phyloP scores from a whole-genome alignment of 148 eudicot species.

The Vaccinium darrowii region DNA sequence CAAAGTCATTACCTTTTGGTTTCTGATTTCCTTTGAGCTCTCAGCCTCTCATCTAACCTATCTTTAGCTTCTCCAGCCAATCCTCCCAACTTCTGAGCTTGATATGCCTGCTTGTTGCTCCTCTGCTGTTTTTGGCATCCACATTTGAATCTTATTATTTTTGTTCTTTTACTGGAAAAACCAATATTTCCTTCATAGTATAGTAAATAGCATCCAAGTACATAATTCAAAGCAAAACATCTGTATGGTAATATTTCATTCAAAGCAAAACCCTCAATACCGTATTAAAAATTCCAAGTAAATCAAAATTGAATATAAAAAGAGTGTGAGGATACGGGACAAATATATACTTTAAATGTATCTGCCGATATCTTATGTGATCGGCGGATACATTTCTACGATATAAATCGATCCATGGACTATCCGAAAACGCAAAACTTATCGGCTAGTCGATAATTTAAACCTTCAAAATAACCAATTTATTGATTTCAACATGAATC shows the following conservation, averaged over 20 bases:
- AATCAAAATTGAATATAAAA: too few species aligned
- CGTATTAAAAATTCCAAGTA: too few species aligned
- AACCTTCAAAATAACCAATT: not conserved
- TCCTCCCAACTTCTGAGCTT: constrained; percentile 55
- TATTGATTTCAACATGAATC: not conserved
- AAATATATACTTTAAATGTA: too few species aligned
- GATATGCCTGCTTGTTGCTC: constrained; percentile 23
- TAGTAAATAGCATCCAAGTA: not conserved
- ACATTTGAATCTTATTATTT: not conserved
- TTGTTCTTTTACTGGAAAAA: not conserved
- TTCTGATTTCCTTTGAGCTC: constrained; percentile 38
- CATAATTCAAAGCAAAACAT: too few species aligned
- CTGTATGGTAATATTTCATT: too few species aligned
- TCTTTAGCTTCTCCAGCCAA: constrained; percentile 73
- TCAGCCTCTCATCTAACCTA: constrained; percentile 63
- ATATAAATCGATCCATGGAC: too few species aligned
- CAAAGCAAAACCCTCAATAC: too few species aligned
- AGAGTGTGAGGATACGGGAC: too few species aligned
- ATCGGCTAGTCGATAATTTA: too few species aligned
- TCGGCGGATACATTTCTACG: too few species aligned
- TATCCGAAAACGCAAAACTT: too few species aligned
- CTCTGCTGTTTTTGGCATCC: constrained; percentile 23
- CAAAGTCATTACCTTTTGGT: constrained; percentile 34
- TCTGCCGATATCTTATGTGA: too few species aligned
- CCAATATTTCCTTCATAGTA: not conserved